Evolutionary conservation across 257 asterid species (phyloP), one percentile per base, ranked within the genome.

Genomic region (Scutellaria galericulata): DNA sequence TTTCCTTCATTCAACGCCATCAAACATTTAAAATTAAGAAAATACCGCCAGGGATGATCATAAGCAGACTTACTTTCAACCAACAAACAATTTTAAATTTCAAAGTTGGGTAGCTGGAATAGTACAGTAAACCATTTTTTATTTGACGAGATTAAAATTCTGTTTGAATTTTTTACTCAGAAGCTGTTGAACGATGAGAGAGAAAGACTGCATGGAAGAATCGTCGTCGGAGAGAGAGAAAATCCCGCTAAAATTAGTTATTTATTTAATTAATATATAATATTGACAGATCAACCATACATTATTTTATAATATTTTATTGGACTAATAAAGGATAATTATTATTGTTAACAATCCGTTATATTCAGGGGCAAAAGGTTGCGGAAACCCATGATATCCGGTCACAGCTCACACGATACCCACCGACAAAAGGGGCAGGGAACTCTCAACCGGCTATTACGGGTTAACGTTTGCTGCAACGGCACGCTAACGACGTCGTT

Each of bases 381-480:
- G 79, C 70, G 86, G 92, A 79, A 78, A 81, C 83, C 80, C 89
- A 71, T 62, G 73, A 75, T 77, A 81, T 71, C 86, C 85, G 85
- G 88, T 80, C 54, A 74, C 64, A 31, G 37, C 37, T 31, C 37
- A 31, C 31, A 48, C 7, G 31, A 54, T 64, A 66, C 18, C 82
- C 62, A 75, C 93, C 91, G 88, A 83, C 91, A 72, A 50, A 72
- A 9, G 57, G 62, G 73, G 76, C 72, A 51, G 60, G 55, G 64
- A 76, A 64, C 76, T 37, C 83, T 72, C 78, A 6, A 85, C 91
- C 86, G 82, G 89, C 84, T 81, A 77, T 81, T 81, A 75, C 82
- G 81, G 88, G 89, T 86, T 45, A 53, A 56, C 80, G 69, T 82
- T 80, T 79, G 80, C 82, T 76, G 54, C 76, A 59, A 75, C 83